Evolutionary conservation across 441 rosid species (phyloP).

Genomic region (Codiaeum variegatum): DNA sequence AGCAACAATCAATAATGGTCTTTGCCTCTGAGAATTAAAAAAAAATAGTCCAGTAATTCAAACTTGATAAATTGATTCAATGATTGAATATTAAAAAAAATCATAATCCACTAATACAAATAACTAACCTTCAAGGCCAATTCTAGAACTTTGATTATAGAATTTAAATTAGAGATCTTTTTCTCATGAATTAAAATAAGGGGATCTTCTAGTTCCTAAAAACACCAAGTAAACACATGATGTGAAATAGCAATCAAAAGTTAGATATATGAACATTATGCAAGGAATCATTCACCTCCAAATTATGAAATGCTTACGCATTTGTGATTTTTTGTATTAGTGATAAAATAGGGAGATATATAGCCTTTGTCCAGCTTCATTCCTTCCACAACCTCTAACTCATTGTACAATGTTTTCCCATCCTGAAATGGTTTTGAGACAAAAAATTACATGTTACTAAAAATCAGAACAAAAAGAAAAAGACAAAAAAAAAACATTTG

Average conservation of each 20-base stretch:
- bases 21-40: slow-evolving; percentile 48
- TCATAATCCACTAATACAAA: background rate
- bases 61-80: background rate
- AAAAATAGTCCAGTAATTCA: background rate
- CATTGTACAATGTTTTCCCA: slow-evolving; percentile 76
- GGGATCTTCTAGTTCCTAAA: slow-evolving; percentile 82
- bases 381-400: slow-evolving; percentile 87
- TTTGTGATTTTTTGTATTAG: slow-evolving; percentile 76
- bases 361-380: slow-evolving; percentile 88
- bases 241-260: background rate
- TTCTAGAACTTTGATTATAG: slow-evolving; percentile 74
- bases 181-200: slow-evolving; percentile 84
- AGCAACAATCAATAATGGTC: slow-evolving; percentile 68
- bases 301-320: slow-evolving; percentile 49
- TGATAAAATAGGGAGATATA: slow-evolving; percentile 81
- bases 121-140: slow-evolving; percentile 67
- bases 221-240: slow-evolving; percentile 5
- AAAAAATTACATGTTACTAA: background rate
- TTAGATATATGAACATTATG: background rate
- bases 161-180: slow-evolving; percentile 67
- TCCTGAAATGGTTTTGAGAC: slow-evolving; percentile 40
- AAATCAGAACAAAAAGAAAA: background rate
- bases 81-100: background rate
- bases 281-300: background rate
- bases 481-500: background rate